Evolutionary conservation across 345 rosid species (phyloP).

Genomic region (Excoecaria agallocha): DNA sequence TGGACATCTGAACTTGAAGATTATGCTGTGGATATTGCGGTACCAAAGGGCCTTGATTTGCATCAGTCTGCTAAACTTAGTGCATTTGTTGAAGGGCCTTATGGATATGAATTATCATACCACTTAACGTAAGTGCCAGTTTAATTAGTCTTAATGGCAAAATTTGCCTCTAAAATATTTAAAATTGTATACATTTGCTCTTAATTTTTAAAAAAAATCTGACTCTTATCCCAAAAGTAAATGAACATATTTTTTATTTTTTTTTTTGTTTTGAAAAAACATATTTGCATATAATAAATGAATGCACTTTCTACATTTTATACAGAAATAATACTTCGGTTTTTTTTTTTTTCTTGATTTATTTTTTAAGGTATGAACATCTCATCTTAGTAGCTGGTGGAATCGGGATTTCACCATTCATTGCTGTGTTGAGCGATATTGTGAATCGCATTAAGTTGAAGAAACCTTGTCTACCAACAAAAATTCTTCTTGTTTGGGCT

Average conservation of each 20-base stretch:
- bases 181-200: no score
- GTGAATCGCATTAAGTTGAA: conserved; percentile 58
- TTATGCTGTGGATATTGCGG: conserved; percentile 31
- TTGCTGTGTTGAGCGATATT: conserved; percentile 77
- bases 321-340: no score
- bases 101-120: conserved; percentile 69
- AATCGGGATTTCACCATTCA: conserved; percentile 82
- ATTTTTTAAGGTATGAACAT: conserved; percentile 84
- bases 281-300: no score
- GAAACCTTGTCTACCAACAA: conserved; percentile 62
- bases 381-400: conserved; percentile 87
- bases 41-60: conserved; percentile 20
- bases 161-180: no score
- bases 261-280: no score
- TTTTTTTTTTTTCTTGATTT: no score
- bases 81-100: conserved; percentile 84
- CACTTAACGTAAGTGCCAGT: conserved; percentile 67
- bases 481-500: conserved; percentile 72
- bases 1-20: conserved; percentile 69
- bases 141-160: no score
- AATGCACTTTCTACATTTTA: no score
- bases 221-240: no score
- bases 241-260: no score
- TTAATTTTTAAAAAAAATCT: no score
- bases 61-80: conserved; percentile 35